Conservation (phyloP, 768 basidiomycete genomes). For the Thelephora ganbajun region DNA sequence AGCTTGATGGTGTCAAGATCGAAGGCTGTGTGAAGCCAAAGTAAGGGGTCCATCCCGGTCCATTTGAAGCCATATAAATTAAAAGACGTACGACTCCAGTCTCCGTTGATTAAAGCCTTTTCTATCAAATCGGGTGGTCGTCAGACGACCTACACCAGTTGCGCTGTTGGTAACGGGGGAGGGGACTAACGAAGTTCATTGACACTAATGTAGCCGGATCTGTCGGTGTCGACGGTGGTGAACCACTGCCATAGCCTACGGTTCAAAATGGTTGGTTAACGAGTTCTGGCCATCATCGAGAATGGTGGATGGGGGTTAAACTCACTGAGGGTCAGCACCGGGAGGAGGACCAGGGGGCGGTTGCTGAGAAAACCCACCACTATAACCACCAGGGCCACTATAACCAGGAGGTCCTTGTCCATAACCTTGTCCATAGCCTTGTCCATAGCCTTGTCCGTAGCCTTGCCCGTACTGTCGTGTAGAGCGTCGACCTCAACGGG, state of each 20-base stretch:
- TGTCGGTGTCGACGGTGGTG: conserved; percentile 48
- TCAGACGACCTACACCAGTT: conserved; percentile 14
- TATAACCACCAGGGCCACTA: conserved; percentile 21
- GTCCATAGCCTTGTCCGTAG: conserved; percentile 7
- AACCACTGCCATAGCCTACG: conserved; percentile 67
- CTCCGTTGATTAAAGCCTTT: conserved; percentile 40
- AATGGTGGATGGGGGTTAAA: conserved; percentile 1
- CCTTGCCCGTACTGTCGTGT: background rate
- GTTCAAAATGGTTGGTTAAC: background rate
- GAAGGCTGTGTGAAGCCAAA: conserved; percentile 34
- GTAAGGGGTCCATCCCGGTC: background rate
- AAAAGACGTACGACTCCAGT: conserved; percentile 57
- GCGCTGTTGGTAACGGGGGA: conserved; percentile 10
- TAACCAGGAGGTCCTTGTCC: conserved; percentile 12
- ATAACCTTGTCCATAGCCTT: conserved; percentile 13
- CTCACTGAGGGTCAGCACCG: conserved; percentile 68
- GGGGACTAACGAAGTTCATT: conserved; percentile 47
- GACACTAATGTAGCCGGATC: conserved; percentile 54
- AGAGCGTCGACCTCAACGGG: background rate
- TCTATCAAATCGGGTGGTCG: conserved; percentile 15
- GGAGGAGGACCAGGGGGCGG: conserved; percentile 32
- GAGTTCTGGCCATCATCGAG: background rate
- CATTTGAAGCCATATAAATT: background rate
- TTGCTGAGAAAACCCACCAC: conserved; percentile 6
- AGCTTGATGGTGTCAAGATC: conserved; percentile 81